These are phyloP conservation scores for Oryza rufipogon DNA, from an alignment of 176 grass and related monocot genomes.

Conservation along the genomic window DNA sequence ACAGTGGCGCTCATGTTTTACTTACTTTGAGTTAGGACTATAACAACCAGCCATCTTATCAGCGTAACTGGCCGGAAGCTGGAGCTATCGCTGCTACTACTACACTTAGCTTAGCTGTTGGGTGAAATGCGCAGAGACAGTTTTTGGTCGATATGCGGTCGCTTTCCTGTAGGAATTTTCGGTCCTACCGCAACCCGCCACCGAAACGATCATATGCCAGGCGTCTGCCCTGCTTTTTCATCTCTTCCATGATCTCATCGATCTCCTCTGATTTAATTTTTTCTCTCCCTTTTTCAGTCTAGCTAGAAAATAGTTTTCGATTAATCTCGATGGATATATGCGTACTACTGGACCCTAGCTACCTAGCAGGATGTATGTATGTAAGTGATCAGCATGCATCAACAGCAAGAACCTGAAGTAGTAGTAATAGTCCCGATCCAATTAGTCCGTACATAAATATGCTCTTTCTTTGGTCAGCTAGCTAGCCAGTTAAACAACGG, in stretches of 20 bases:
- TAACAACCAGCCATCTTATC: not conserved
- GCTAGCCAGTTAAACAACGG: conserved; percentile 4
- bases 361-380: not conserved
- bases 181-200: conserved; percentile 55
- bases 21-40: not conserved
- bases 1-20: not conserved
- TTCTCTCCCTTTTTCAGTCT: too few relatives aligned
- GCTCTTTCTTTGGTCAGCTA: not conserved
- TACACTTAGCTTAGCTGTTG: not conserved
- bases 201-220: conserved; percentile 40
- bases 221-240: not conserved
- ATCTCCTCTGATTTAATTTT: not conserved
- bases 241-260: not conserved
- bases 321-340: not conserved
- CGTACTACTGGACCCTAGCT: conserved; percentile 22
- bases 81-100: not conserved
- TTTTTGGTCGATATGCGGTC: conserved; percentile 49
- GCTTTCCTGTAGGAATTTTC: conserved; percentile 54
- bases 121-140: conserved; percentile 28
- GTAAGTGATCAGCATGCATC: conserved; percentile 9
- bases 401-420: not conserved
- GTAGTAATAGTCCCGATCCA: conserved; percentile 6
- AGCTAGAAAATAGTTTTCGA: not conserved
- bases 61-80: not conserved
- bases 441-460: conserved; percentile 21